Evolutionary conservation across 2,329 filamentous ascomycete species (phyloP).

Genomic region (Colletotrichum tamarilloi): DNA sequence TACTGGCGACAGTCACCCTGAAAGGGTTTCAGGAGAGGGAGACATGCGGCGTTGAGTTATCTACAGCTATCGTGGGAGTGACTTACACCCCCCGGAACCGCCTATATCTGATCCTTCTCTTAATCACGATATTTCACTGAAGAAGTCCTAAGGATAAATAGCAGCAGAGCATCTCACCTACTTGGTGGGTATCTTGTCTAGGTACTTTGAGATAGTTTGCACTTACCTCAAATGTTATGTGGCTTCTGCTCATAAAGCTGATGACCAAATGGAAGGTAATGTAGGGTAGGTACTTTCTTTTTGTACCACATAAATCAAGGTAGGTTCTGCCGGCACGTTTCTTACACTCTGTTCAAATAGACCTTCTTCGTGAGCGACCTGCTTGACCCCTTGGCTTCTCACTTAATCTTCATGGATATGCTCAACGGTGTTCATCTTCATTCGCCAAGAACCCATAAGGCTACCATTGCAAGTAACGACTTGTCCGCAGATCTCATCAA

Average conservation of each 20-base stretch:
- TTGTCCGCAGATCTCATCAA: not conserved
- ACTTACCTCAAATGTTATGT: not conserved
- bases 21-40: not conserved
- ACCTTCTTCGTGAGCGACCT: not conserved
- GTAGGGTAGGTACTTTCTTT: no score
- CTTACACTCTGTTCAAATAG: not conserved
- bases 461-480: not conserved
- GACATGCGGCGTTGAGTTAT: not conserved
- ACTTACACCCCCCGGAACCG: not conserved
- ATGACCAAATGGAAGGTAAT: not conserved
- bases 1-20: not conserved
- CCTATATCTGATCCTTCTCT: not conserved
- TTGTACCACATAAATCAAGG: no score
- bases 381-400: not conserved
- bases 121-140: not conserved
- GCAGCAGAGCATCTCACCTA: no score
- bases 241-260: not conserved
- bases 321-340: not conserved
- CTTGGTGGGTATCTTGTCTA: no score
- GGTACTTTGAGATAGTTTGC: not conserved
- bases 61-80: not conserved
- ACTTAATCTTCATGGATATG: not conserved
- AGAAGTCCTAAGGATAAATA: rapidly evolving
- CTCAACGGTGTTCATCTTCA: not conserved
- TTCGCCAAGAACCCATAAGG: not conserved